These are phyloP conservation scores for Pythium vanterpoolii DNA, from an alignment of 352 stramenopile species.

Conservation along the genomic window DNA sequence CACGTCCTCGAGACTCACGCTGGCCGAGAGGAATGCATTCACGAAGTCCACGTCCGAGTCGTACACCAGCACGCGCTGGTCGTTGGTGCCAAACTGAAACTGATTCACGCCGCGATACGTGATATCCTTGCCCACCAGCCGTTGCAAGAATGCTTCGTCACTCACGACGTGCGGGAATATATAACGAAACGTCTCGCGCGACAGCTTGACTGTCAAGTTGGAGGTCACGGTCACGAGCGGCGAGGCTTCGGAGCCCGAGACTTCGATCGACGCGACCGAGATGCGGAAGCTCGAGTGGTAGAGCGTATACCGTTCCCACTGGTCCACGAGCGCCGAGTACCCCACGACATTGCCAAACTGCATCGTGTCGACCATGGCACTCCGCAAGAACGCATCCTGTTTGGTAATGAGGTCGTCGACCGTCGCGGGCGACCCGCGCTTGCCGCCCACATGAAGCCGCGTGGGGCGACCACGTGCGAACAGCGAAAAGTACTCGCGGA, in stretches of 20 bases:
- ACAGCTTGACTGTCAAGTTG: slow-evolving; percentile 25
- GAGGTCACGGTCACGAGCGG: slow-evolving; percentile 21
- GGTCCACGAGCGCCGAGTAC: slow-evolving; percentile 13
- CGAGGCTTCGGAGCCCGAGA: slow-evolving; percentile 15
- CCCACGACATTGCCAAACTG: slow-evolving; percentile 11
- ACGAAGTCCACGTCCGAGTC: slow-evolving; percentile 61
- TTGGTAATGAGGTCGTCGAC: slow-evolving; percentile 1
- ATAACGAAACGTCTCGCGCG: slow-evolving; percentile 27
- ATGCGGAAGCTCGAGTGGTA: slow-evolving; percentile 21
- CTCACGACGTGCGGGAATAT: slow-evolving; percentile 36
- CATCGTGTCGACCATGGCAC: slow-evolving; percentile 8
- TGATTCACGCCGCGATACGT: slow-evolving; percentile 47
- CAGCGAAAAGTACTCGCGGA: slow-evolving; percentile 27
- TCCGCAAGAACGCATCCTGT: slow-evolving; percentile 11
- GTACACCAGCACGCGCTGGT: slow-evolving; percentile 43
- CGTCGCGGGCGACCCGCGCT: neutral
- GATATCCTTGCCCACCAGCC: slow-evolving; percentile 45
- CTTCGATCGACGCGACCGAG: slow-evolving; percentile 19
- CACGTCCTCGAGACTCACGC: slow-evolving; percentile 36
- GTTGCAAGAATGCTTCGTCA: slow-evolving; percentile 35
- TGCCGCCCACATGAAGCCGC: slow-evolving; percentile 4
- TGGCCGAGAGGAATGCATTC: slow-evolving; percentile 35
- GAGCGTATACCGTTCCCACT: slow-evolving; percentile 25
- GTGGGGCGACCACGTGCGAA: slow-evolving; percentile 18
- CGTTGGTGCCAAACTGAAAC: slow-evolving; percentile 44